A percentile compares a stretch with the other conserved stretches of the same genome.
phyloP scores from a whole-genome alignment of 2,329 filamentous ascomycete species.

The Fusarium temperatum region DNA sequence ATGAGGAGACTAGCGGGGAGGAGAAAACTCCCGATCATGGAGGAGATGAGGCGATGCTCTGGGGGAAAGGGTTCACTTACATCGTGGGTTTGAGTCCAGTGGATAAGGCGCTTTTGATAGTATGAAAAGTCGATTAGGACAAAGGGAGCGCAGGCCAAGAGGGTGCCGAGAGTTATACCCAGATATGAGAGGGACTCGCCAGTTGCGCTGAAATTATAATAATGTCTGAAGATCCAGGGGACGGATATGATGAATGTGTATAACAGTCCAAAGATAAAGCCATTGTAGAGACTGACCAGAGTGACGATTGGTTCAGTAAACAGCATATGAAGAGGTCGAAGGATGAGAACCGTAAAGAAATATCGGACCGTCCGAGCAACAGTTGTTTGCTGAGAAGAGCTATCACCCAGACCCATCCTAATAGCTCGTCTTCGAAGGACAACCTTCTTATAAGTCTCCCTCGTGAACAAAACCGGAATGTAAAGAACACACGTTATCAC shows the following conservation, averaged over 20 bases:
- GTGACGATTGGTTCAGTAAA: slow-evolving; percentile 24
- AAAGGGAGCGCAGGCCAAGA: slow-evolving; percentile 11
- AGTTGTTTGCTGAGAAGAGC: slow-evolving; percentile 19
- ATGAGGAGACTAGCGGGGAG: slow-evolving; percentile 6
- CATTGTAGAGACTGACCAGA: slow-evolving; percentile 24
- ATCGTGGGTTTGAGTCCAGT: neutral
- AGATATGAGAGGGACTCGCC: slow-evolving; percentile 19
- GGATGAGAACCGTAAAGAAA: slow-evolving; percentile 27
- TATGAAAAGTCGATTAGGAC: slow-evolving; percentile 23
- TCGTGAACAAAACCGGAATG: slow-evolving; percentile 18
- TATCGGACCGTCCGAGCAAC: neutral
- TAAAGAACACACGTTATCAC: slow-evolving; percentile 7
- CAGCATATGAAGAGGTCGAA: slow-evolving; percentile 24
- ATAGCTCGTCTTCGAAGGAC: slow-evolving; percentile 13
- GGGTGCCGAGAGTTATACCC: slow-evolving; percentile 18
- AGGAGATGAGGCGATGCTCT: slow-evolving; percentile 18
- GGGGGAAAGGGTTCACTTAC: neutral
- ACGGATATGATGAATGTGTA: slow-evolving; percentile 29
- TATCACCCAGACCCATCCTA: slow-evolving; percentile 14
- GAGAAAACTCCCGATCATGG: slow-evolving; percentile 22
- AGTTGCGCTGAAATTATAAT: slow-evolving; percentile 1
- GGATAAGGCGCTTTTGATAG: slow-evolving; percentile 16
- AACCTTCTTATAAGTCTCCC: slow-evolving; percentile 26
- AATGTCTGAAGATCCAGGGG: slow-evolving; percentile 21
- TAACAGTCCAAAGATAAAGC: slow-evolving; percentile 24